A percentile compares a stretch with the other conserved stretches of the same genome.
These are phyloP conservation scores for Yarrowia sp. DNA, from an alignment of 805 yeast genomes.

Conservation along the genomic window DNA sequence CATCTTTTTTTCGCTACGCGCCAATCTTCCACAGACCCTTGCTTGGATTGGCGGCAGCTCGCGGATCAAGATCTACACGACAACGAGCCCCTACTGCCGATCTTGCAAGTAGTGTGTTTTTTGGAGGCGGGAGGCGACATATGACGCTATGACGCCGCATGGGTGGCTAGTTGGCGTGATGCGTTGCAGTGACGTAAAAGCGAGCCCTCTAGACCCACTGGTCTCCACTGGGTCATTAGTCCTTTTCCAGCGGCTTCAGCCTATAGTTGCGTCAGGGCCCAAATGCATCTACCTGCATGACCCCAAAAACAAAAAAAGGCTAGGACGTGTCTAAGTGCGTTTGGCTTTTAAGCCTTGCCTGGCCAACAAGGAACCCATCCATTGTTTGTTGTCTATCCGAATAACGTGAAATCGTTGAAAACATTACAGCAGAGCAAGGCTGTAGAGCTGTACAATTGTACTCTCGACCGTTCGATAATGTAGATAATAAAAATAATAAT, in stretches of 20 bases:
- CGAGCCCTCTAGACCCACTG: no score
- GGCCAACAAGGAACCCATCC: not conserved
- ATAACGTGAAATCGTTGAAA: constrained; percentile 15
- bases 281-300: constrained; percentile 3
- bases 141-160: not conserved
- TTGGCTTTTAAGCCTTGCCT: not conserved
- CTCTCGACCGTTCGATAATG: no score
- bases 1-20: not conserved
- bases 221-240: not conserved
- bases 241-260: not conserved
- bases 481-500: no score
- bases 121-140: not conserved
- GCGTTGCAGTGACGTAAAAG: not conserved
- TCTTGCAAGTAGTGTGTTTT: not conserved
- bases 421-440: no score
- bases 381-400: not conserved
- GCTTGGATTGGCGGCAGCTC: constrained; percentile 22
- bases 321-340: not conserved
- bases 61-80: constrained; percentile 13
- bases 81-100: constrained; percentile 2
- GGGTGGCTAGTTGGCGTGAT: not conserved
- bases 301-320: not conserved
- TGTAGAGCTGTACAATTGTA: no score
- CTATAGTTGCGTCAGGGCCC: not conserved
- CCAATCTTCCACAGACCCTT: constrained; percentile 9